Base-by-base conservation (phyloP, 192 early-diverging fungal species). In the Geranomyces michiganensis region DNA sequence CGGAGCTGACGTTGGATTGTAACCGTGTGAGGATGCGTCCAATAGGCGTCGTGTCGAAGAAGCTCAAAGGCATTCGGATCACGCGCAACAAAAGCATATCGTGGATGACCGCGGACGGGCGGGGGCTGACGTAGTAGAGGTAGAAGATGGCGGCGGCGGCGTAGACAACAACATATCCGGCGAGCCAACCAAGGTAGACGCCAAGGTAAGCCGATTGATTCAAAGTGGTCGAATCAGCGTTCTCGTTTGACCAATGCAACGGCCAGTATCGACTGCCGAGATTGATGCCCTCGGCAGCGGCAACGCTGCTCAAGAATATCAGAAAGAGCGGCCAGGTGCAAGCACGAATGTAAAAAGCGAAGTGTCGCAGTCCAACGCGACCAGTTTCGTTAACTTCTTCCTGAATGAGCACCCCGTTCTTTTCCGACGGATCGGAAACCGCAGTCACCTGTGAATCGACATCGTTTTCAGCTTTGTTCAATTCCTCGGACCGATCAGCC, bases 21-120 rank as follows among this genome's bases (percentile, higher is more conserved):
- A 97, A 93, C 27, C 96, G 79, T 78, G 93, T 97, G 74, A 91
- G 30, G 47, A 91, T 88, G 21, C 89, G 78, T 26, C 91, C 91
- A 13, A 89, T 62, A 19, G 91, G 91, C 3, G 87, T 89, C 7
- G 79, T 81, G 56, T 81, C 92, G 74, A 91, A 94, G 85, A 94
- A 94, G 30, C 90, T 84, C 51, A 92, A 83, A 71, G 88, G 87
- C 3, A 92, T 89, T n/a, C 36, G 48, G 24, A 73, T n/a, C 29
- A 73, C 30, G 12, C 43, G 46, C 22, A 24, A 17, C 24, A 70
- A 43, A 15, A 62, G 41, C 14, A 19, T 41, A 15, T 60, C 26
- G 59, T 70, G 68, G 55, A 70, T 19, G 29, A 36, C 27, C 21
- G 27, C 19, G 22, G 30, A 30, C 13, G 58, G 59, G 36, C 41